These are phyloP conservation scores for Mycena rosella DNA, from an alignment of 768 basidiomycete genomes.

Conservation along the genomic window DNA sequence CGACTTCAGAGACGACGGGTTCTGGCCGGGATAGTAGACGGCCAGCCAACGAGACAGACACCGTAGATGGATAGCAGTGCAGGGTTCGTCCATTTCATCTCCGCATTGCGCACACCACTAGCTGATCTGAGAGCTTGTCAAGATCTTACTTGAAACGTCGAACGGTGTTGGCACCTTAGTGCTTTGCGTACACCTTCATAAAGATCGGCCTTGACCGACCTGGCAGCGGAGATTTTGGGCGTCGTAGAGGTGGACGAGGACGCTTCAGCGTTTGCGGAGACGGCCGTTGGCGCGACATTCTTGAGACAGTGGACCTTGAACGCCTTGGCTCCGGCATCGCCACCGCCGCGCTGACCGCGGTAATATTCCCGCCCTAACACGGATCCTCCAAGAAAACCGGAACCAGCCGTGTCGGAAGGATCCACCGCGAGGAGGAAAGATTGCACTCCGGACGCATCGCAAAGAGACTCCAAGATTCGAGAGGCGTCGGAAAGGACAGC, in stretches of 20 bases:
- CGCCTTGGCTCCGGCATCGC: slow-evolving; percentile 65
- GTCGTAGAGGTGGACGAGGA: slow-evolving; percentile 21
- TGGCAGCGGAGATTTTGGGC: slow-evolving; percentile 38
- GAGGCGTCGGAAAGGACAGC: slow-evolving; percentile 64
- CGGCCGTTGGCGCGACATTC: slow-evolving; percentile 34
- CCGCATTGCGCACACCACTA: slow-evolving; percentile 72
- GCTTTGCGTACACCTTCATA: slow-evolving; percentile 67
- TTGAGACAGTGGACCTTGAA: slow-evolving; percentile 65
- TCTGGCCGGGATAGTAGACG: slow-evolving; percentile 68
- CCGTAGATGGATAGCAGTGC: slow-evolving; percentile 68
- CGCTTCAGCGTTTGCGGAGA: slow-evolving; percentile 21
- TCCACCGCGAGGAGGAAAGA: slow-evolving; percentile 75
- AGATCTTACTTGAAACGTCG: slow-evolving; percentile 20
- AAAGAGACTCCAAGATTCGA: slow-evolving; percentile 66
- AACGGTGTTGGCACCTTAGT: slow-evolving; percentile 58
- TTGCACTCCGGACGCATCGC: slow-evolving; percentile 63
- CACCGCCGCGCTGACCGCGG: slow-evolving; percentile 70
- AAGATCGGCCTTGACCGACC: slow-evolving; percentile 65
- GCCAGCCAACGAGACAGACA: slow-evolving; percentile 76
- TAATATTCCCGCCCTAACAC: slow-evolving; percentile 74
- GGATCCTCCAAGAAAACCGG: slow-evolving; percentile 75
- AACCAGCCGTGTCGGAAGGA: slow-evolving; percentile 58
- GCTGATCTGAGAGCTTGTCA: slow-evolving; percentile 49
- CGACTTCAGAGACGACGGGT: slow-evolving; percentile 70
- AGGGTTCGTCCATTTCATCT: slow-evolving; percentile 84